Evolutionary conservation across 2,329 filamentous ascomycete genomes (phyloP).

Genomic region (Tympanopsis confertula): DNA sequence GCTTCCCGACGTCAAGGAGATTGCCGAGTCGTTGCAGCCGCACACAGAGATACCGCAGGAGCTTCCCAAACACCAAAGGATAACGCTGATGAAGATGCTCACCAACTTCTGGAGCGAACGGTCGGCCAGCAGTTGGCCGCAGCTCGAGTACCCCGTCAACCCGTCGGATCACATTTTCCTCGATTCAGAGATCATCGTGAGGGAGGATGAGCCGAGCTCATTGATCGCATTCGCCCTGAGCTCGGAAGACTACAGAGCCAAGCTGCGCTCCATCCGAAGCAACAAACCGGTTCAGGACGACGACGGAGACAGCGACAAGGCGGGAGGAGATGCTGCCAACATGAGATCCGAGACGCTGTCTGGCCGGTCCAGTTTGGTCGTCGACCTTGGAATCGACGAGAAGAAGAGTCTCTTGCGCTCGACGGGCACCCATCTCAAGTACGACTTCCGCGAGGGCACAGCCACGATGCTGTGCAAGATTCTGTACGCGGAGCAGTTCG

Average conservation of each 20-base stretch:
- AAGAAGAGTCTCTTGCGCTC: constrained; percentile 75
- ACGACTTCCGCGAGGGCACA: constrained; percentile 87
- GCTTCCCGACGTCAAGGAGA: constrained; percentile 47
- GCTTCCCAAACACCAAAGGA: constrained; percentile 84
- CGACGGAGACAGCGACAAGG: constrained; percentile 11
- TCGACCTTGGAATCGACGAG: background rate
- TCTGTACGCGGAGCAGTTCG: constrained; percentile 96
- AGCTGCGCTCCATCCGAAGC: constrained; percentile 57
- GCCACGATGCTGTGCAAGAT: constrained; percentile 96
- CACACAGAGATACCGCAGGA: constrained; percentile 54
- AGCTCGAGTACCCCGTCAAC: constrained; percentile 82
- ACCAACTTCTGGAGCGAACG: constrained; percentile 98
- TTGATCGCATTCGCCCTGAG: constrained; percentile 87
- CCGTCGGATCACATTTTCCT: constrained; percentile 89
- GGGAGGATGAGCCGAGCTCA: constrained; percentile 94
- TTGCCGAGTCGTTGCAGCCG: constrained; percentile 50
- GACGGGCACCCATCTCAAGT: constrained; percentile 87
- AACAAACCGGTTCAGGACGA: constrained; percentile 20
- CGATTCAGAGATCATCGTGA: constrained; percentile 91
- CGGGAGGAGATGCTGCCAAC: constrained; percentile 14
- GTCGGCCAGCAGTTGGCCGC: constrained; percentile 86
- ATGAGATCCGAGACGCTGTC: constrained; percentile 2
- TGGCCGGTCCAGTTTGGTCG: background rate
- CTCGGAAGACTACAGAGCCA: constrained; percentile 75
- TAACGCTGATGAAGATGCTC: constrained; percentile 85